Conservation (phyloP, 495 filamentous ascomycete species). For the Chlorociboria aeruginascens region DNA sequence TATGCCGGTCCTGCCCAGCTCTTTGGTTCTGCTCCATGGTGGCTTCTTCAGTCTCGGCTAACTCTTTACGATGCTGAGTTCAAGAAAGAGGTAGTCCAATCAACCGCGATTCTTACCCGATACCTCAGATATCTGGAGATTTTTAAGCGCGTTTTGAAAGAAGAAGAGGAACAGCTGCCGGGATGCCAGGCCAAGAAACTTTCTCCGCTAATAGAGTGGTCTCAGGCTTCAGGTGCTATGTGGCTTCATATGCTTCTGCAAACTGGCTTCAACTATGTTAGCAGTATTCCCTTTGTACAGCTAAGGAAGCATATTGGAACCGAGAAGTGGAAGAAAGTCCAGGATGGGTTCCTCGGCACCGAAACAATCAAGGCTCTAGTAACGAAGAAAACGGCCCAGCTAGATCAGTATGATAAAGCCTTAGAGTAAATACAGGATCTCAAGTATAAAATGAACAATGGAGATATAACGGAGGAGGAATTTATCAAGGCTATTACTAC, state of each 20-base stretch:
- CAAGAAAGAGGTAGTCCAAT: slow-evolving; percentile 12
- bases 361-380: slow-evolving; percentile 1
- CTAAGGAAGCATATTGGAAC: slow-evolving; percentile 15
- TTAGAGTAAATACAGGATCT: slow-evolving; percentile 20
- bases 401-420: slow-evolving; percentile 16
- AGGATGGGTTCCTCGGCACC: slow-evolving; percentile 1
- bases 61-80: neutral
- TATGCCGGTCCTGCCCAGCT: slow-evolving; percentile 27
- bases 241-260: neutral
- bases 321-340: slow-evolving; percentile 17
- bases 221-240: neutral
- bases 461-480: slow-evolving; percentile 21
- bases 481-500: slow-evolving; percentile 3
- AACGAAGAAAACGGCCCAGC: slow-evolving; percentile 1
- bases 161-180: slow-evolving; percentile 23
- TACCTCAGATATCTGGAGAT: slow-evolving; percentile 23
- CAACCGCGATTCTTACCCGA: slow-evolving; percentile 9
- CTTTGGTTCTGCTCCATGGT: slow-evolving; percentile 24
- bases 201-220: neutral
- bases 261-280: neutral
- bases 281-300: neutral
- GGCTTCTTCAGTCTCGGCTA: slow-evolving; percentile 8
- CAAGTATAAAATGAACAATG: slow-evolving; percentile 19
- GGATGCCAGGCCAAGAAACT: slow-evolving; percentile 7
- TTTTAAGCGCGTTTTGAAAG: slow-evolving; percentile 21